Evolutionary conservation across 2,329 filamentous ascomycete genomes (phyloP).

Genomic region (Talaromyces pinophilus): DNA sequence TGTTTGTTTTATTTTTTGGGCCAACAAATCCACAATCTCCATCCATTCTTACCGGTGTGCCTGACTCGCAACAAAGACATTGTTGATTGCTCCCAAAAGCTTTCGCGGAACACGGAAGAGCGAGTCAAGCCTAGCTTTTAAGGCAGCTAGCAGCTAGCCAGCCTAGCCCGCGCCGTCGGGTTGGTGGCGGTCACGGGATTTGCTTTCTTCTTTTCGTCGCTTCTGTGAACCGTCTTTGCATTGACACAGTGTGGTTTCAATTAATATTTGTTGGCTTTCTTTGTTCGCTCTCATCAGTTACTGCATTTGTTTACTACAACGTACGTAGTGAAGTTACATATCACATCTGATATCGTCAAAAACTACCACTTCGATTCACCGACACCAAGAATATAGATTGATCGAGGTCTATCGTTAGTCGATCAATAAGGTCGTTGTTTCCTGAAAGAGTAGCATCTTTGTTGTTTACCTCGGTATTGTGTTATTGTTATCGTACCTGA

Average conservation of each 20-base stretch:
- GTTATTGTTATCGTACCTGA: neutral
- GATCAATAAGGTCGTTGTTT: neutral
- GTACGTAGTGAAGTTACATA: neutral
- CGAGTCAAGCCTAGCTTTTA: neutral
- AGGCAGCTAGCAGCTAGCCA: neutral
- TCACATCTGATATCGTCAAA: neutral
- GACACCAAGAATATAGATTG: neutral
- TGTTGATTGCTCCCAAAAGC: conserved; percentile 10
- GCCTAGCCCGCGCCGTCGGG: conserved; percentile 2
- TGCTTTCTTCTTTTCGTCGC: neutral
- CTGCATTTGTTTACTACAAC: neutral
- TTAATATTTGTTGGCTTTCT: neutral
- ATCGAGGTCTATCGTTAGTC: neutral
- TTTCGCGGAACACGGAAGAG: conserved; percentile 5
- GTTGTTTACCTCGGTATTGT: neutral
- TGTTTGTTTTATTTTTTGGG: neutral
- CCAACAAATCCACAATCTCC: neutral
- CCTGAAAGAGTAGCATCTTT: neutral
- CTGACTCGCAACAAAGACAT: conserved; percentile 18
- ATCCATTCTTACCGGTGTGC: neutral
- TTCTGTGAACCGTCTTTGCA: neutral
- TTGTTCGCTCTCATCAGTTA: neutral
- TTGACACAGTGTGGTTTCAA: too few relatives aligned
- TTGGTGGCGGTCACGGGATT: conserved; percentile 18
- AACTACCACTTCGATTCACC: neutral